Base-by-base conservation (phyloP, 371 early-diverging fungal species). In the Mucor racemosus region DNA sequence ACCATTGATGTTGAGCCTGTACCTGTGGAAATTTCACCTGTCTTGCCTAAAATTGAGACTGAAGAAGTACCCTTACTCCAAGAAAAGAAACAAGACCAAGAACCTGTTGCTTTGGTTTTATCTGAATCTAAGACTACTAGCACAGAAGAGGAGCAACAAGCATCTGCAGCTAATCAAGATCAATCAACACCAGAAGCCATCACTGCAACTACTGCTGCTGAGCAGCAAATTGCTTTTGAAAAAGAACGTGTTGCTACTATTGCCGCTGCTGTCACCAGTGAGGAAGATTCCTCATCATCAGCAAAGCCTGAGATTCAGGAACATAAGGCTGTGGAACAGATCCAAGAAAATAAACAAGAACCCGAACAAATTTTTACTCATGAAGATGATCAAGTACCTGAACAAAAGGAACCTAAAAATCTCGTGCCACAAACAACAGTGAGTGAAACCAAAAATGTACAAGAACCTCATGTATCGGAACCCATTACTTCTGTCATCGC, bases 51-150 rank as follows among this genome's bases (percentile, higher is more conserved):
- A 19, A 39, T 41, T 5, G 55, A 54, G 2, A 60, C 19, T 34
- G 41, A 64, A 36, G 31, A 62, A 38, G n/a, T 41, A 0, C 21
- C 60, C 21, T 44, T 60, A n/a, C 33, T 60, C 1, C 60, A 60
- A 53, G 38, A 41, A 33, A 56, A 64, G 42, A 54, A 56, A 40
- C 36, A 58, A 58, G 21, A 46, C 15, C 48, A 19, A 35, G 61
- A 61, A 14, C 33, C 46, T 36, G 50, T 21, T 34, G 46, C 48
- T n/a, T 5, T 60, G 21, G 44, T 55, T 26, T 33, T 31, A 2
- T 41, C 64, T 33, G 56, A 64, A 40, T 38, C 63, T 31, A 40
- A 63, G 50, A 33, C 31, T 34, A 26, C 50, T 4, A 50, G 50
- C 13, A 5, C 50, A 7, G 26, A 44, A 17, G 44, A 50, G 11